Conservation (phyloP, 1,284 basidiomycete species). For the Phenoliferia sp. region DNA sequence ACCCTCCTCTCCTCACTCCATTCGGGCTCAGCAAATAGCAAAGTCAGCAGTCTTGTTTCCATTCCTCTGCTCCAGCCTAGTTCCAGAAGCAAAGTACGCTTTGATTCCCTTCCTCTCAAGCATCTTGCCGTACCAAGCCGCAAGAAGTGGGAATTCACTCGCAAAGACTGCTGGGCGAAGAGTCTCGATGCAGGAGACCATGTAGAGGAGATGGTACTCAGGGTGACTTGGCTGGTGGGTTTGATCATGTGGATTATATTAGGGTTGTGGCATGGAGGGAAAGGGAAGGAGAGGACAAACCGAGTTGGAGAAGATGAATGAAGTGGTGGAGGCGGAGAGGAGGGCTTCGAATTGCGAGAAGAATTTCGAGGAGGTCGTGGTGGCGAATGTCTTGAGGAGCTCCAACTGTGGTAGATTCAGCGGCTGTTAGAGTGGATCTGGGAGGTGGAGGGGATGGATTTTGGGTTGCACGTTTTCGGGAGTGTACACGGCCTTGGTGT, state of each 20-base stretch:
- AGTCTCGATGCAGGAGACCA: neutral
- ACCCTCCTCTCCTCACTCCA: too few relatives aligned
- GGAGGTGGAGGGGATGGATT: neutral
- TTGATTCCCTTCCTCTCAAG: neutral
- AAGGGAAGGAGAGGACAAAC: neutral
- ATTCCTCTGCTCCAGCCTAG: neutral
- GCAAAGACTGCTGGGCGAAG: conserved; percentile 4
- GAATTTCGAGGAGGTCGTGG: neutral
- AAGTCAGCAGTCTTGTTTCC: conserved; percentile 2
- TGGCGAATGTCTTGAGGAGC: conserved; percentile 1
- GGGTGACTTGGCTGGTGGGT: conserved; percentile 9
- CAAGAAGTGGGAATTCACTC: neutral
- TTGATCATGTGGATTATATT: neutral
- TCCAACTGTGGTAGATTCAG: neutral
- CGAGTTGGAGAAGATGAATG: conserved; percentile 4
- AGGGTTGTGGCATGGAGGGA: too few relatives aligned
- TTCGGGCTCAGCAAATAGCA: neutral
- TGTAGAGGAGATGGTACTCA: conserved; percentile 18
- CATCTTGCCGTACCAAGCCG: conserved; percentile 2
- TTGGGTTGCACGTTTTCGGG: conserved; percentile 1
- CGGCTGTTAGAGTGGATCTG: neutral
- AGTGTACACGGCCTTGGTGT: neutral
- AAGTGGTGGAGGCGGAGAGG: neutral
- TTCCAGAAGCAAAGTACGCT: neutral
- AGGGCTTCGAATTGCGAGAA: neutral